Percentiles rank a stretch among this genome's conserved stretches.
phyloP scores from a whole-genome alignment of 2,329 filamentous ascomycete genomes.

The Sporothrix brunneoviolacea region DNA sequence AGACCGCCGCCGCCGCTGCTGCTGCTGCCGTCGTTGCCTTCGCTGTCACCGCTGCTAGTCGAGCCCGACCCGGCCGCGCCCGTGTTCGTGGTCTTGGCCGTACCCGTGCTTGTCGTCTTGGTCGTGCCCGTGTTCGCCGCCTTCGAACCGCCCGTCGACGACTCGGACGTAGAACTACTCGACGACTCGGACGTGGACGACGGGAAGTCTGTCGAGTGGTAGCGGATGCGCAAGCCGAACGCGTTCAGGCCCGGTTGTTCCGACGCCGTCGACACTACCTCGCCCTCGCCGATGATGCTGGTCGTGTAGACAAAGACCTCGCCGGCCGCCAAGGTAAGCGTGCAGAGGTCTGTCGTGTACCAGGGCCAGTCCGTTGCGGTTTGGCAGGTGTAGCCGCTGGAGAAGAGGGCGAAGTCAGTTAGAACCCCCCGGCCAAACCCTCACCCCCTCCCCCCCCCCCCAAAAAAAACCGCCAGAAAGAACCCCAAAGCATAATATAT shows the following conservation, averaged over 20 bases:
- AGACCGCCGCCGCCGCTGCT: conserved; percentile 18
- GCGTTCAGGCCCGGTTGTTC: conserved; percentile 11
- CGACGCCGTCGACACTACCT: neutral
- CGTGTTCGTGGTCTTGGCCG: neutral
- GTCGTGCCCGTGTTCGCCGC: neutral
- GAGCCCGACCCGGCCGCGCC: no score
- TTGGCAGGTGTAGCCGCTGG: conserved; percentile 5
- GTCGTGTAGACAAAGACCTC: conserved; percentile 3
- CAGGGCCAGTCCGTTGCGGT: conserved; percentile 1
- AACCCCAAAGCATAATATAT: neutral
- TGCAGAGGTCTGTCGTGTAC: conserved; percentile 10
- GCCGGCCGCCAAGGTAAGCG: neutral
- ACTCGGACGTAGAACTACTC: no score
- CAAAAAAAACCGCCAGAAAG: neutral
- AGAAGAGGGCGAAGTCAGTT: neutral
- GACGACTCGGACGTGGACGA: neutral
- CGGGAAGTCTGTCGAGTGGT: conserved; percentile 7
- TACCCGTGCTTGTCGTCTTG: neutral
- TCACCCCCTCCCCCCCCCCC: no score
- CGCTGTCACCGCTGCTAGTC: no score
- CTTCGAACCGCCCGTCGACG: no score
- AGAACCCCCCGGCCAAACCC: no score
- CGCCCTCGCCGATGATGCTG: conserved; percentile 1
- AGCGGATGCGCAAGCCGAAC: conserved; percentile 12
- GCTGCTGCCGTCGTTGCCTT: neutral